A percentile compares a stretch with the other conserved stretches of the same genome.
Evolutionary conservation across 345 rosid genomes (phyloP).

Genomic region (Aquilaria sinensis): DNA sequence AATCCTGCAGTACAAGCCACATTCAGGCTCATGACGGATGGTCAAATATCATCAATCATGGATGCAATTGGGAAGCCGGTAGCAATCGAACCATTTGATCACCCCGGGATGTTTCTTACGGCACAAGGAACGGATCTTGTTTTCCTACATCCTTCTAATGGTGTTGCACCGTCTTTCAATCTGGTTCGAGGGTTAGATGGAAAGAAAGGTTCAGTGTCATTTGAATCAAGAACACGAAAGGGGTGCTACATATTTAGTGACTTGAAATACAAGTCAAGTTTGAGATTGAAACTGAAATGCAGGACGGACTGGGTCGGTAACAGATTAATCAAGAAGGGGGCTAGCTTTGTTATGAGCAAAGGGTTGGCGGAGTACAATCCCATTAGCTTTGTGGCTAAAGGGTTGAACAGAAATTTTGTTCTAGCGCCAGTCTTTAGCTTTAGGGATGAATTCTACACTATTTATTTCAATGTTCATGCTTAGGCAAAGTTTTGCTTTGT

Average conservation of each 20-base stretch:
- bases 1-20: slow-evolving; percentile 54
- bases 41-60: slow-evolving; percentile 5
- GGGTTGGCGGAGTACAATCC: slow-evolving; percentile 59
- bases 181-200: slow-evolving; percentile 67
- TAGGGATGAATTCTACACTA: slow-evolving; percentile 74
- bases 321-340: slow-evolving; percentile 17
- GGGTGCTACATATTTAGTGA: slow-evolving; percentile 62
- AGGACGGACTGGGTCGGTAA: slow-evolving; percentile 17
- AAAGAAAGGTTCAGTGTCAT: slow-evolving; percentile 40
- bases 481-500: slow-evolving; percentile 2
- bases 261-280: slow-evolving; percentile 22
- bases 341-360: slow-evolving; percentile 47
- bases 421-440: slow-evolving; percentile 63
- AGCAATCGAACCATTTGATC: slow-evolving; percentile 68
- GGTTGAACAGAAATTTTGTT: slow-evolving; percentile 53
- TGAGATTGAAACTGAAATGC: slow-evolving; percentile 48
- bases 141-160: slow-evolving; percentile 26
- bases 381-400: slow-evolving; percentile 72
- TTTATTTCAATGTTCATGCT: slow-evolving; percentile 56
- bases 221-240: slow-evolving; percentile 38
- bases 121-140: slow-evolving; percentile 35
- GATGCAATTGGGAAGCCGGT: slow-evolving; percentile 48
- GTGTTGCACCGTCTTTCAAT: slow-evolving; percentile 34
- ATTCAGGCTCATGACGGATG: slow-evolving; percentile 47
- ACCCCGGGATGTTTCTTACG: slow-evolving; percentile 65